A percentile compares a stretch with the other conserved stretches of the same genome.
Evolutionary conservation across 1,284 basidiomycete genomes (phyloP).

Genomic region (Boletellus deceptivus): DNA sequence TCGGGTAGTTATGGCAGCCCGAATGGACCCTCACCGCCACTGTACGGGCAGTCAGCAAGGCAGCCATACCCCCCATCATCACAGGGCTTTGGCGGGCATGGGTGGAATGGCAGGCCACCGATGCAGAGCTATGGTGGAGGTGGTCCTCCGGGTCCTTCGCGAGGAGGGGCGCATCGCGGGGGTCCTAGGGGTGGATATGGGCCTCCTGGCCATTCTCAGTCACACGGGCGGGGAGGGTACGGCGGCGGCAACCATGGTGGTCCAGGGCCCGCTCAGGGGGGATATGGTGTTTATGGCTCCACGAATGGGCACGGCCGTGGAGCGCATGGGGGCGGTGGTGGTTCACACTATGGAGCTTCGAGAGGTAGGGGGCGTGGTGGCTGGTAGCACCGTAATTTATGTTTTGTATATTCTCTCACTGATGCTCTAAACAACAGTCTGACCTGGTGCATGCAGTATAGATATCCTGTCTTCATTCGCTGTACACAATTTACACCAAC

Average conservation of each 20-base stretch:
- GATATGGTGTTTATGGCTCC: constrained; percentile 35
- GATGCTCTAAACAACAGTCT: constrained; percentile 3
- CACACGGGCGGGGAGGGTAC: constrained; percentile 31
- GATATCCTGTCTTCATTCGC: constrained; percentile 11
- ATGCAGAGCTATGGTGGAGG: constrained; percentile 24
- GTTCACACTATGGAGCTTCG: constrained; percentile 23
- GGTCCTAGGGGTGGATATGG: constrained; percentile 27
- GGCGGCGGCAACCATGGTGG: constrained; percentile 17
- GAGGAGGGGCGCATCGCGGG: constrained; percentile 30
- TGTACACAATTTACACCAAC: constrained; percentile 21
- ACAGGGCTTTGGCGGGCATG: constrained; percentile 34
- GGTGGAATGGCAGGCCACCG: constrained; percentile 32
- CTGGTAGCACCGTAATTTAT: constrained; percentile 37
- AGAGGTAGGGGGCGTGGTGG: constrained; percentile 43
- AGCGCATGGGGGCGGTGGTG: constrained; percentile 32
- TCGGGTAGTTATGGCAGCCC: constrained; percentile 22
- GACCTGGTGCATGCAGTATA: constrained; percentile 4
- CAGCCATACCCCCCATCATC: constrained; percentile 18
- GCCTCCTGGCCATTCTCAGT: constrained; percentile 20
- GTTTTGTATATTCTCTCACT: constrained; percentile 22
- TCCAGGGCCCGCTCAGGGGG: constrained; percentile 11
- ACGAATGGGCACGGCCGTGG: constrained; percentile 51
- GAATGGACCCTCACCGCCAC: constrained; percentile 21
- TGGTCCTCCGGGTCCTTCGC: constrained; percentile 22
- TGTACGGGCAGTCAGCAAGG: constrained; percentile 24